Percentiles rank a stretch among this genome's conserved stretches.
These are phyloP conservation scores for Candida pseudofarinosa DNA, from an alignment of 805 yeast species.

Conservation along the genomic window DNA sequence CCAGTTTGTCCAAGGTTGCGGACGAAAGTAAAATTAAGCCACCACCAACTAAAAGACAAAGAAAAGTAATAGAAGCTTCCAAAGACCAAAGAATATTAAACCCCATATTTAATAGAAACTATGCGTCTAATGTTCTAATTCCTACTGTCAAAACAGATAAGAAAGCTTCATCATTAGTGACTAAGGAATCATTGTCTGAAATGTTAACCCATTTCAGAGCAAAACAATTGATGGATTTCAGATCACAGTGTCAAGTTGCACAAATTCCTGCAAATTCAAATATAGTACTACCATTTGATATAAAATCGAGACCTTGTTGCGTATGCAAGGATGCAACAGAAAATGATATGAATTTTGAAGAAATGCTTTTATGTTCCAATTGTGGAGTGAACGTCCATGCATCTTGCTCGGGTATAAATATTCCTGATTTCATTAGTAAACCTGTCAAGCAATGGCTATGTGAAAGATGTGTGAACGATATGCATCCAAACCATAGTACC, in stretches of 20 bases:
- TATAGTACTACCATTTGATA: conserved; percentile 16
- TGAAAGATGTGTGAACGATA: conserved; percentile 71
- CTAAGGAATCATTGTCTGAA: conserved; percentile 3
- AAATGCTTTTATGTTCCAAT: conserved; percentile 50
- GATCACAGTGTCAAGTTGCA: conserved; percentile 14
- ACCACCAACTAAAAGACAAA: conserved; percentile 8
- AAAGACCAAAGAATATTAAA: conserved; percentile 9
- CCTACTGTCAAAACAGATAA: conserved; percentile 15
- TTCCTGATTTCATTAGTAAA: conserved; percentile 13
- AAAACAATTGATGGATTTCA: conserved; percentile 26
- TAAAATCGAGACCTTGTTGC: conserved; percentile 44
- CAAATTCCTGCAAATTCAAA: conserved; percentile 14
- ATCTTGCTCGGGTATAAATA: conserved; percentile 56
- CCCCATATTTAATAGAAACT: conserved; percentile 21
- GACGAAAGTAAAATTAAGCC: background rate
- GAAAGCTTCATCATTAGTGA: conserved; percentile 11
- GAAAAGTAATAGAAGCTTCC: conserved; percentile 4
- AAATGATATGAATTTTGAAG: conserved; percentile 18
- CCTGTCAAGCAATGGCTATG: conserved; percentile 64
- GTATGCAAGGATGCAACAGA: conserved; percentile 48
- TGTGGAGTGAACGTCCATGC: conserved; percentile 73
- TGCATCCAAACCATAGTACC: conserved; percentile 55
- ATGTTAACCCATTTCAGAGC: conserved; percentile 15
- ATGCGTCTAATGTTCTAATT: conserved; percentile 11
- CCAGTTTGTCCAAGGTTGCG: background rate